Evolutionary conservation across 2,329 filamentous ascomycete genomes (phyloP).

Genomic region (Pseudogymnoascus sp.): DNA sequence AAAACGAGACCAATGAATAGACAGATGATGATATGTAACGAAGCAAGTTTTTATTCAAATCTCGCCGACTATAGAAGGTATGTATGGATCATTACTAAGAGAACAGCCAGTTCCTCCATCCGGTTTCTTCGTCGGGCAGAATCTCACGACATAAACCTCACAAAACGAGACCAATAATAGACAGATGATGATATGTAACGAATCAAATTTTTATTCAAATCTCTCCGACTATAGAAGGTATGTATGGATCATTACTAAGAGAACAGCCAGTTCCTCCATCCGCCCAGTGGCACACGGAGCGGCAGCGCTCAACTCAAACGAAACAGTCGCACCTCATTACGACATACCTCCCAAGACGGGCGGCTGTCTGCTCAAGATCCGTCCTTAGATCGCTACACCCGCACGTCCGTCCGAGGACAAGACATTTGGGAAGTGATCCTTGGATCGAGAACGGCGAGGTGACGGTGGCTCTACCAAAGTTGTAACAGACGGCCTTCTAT

Average conservation of each 20-base stretch:
- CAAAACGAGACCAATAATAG: not conserved
- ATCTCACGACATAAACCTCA: not conserved
- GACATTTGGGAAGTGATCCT: conserved; percentile 11
- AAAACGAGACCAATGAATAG: not conserved
- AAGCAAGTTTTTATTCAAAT: not conserved
- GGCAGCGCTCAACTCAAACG: conserved; percentile 96
- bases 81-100: conserved; percentile 99
- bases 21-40: not conserved
- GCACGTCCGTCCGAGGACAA: conserved; percentile 8
- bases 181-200: not conserved
- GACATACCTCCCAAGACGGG: conserved; percentile 83
- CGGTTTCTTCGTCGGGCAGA: not conserved
- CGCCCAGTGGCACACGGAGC: conserved; percentile 31
- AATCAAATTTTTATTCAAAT: not conserved
- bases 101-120: conserved; percentile 53
- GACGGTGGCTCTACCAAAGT: conserved; percentile 87
- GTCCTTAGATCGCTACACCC: conserved; percentile 17
- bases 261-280: conserved; percentile 53
- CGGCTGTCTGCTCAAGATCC: conserved; percentile 60
- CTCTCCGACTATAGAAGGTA: conserved; percentile 21
- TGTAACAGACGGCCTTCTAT: conserved; percentile 96
- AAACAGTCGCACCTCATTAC: conserved; percentile 64
- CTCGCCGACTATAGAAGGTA: conserved; percentile 21
- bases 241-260: conserved; percentile 99
- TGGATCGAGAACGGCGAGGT: conserved; percentile 56